These are phyloP conservation scores for Monascus purpureus DNA, from an alignment of 495 filamentous ascomycete species.

Conservation along the genomic window DNA sequence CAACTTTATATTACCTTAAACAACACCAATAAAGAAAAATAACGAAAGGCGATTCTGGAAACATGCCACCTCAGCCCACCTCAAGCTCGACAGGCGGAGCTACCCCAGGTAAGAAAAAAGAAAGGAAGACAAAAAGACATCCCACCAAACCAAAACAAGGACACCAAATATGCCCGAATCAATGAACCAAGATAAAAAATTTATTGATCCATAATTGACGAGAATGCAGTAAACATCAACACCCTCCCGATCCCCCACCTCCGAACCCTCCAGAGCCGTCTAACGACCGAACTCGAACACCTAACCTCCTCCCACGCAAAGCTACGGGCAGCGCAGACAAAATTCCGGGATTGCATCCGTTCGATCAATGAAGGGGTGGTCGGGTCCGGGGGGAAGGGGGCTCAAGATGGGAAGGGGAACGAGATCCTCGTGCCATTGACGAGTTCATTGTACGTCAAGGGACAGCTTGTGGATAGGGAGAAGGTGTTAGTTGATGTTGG, in stretches of 20 bases:
- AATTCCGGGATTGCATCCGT: constrained; percentile 79
- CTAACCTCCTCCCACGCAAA: constrained; percentile 79
- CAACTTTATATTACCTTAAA: too few species aligned
- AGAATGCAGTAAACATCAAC: constrained; percentile 43
- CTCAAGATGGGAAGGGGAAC: constrained; percentile 13
- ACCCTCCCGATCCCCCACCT: constrained; percentile 44
- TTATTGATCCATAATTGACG: neutral
- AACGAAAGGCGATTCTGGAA: neutral
- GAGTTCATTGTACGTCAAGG: constrained; percentile 85
- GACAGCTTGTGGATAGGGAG: constrained; percentile 57
- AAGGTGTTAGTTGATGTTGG: constrained; percentile 90
- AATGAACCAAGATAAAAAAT: constrained; percentile 1
- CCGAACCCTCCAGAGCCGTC: constrained; percentile 72
- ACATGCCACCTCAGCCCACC: constrained; percentile 12
- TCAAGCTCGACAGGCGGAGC: constrained; percentile 12
- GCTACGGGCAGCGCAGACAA: constrained; percentile 74
- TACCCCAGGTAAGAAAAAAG: constrained; percentile 19
- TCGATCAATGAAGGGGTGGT: constrained; percentile 50
- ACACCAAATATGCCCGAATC: neutral
- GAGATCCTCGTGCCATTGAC: constrained; percentile 83
- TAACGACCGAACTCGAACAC: constrained; percentile 89
- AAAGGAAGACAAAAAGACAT: neutral
- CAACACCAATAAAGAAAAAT: neutral
- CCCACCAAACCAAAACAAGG: too few species aligned
- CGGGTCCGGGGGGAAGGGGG: constrained; percentile 23